These are phyloP conservation scores for Neonectria neomacrospora DNA, from an alignment of 2,329 filamentous ascomycete species.

Conservation along the genomic window DNA sequence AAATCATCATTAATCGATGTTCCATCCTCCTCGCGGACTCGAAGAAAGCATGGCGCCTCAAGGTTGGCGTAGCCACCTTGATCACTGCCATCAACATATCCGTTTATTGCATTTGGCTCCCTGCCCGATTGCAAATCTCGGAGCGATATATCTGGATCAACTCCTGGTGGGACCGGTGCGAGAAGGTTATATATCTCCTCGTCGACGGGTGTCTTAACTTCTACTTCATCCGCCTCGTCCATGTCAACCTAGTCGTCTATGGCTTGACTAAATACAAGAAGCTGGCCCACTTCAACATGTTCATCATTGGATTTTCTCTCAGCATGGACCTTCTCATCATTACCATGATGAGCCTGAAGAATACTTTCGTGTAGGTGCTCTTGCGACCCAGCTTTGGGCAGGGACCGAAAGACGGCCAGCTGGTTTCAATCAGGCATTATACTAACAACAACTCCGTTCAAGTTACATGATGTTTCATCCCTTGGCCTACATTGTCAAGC, in stretches of 20 bases:
- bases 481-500: constrained; percentile 63
- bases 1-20: constrained; percentile 45
- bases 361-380: constrained; percentile 42
- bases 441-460: background rate
- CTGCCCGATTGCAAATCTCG: constrained; percentile 39
- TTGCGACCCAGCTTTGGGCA: background rate
- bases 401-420: too few relatives aligned
- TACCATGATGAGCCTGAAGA: constrained; percentile 44
- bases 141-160: constrained; percentile 42
- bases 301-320: constrained; percentile 43
- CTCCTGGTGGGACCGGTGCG: constrained; percentile 43
- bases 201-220: constrained; percentile 40
- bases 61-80: constrained; percentile 33
- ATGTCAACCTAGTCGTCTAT: constrained; percentile 33
- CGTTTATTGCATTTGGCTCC: constrained; percentile 44
- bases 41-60: constrained; percentile 32
- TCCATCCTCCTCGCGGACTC: constrained; percentile 39
- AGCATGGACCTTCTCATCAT: constrained; percentile 45
- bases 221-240: constrained; percentile 43
- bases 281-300: constrained; percentile 44
- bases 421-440: too few relatives aligned
- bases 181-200: constrained; percentile 45
- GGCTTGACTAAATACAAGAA: constrained; percentile 42
- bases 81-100: constrained; percentile 44
- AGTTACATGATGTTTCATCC: constrained; percentile 62